These are phyloP conservation scores for Microbotryomycetes sp. DNA, from an alignment of 1,284 basidiomycete species.

Conservation along the genomic window DNA sequence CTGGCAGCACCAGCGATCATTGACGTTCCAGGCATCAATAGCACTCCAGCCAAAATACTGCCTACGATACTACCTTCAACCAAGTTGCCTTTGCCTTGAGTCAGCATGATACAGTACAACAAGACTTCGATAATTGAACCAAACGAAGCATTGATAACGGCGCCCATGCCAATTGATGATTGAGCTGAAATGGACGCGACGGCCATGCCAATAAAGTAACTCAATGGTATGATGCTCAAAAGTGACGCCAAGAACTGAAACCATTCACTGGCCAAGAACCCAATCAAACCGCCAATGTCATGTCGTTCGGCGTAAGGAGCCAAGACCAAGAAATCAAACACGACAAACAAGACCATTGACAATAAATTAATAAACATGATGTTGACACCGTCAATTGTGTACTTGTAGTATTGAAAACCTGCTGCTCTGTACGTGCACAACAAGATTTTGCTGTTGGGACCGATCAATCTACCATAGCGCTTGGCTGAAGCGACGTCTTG, in stretches of 20 bases:
- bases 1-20: conserved; percentile 92
- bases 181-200: conserved; percentile 98
- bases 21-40: conserved; percentile 93
- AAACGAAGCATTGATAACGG: conserved; percentile 98
- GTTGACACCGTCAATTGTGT: conserved; percentile 97
- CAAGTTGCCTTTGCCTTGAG: conserved; percentile 79
- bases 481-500: conserved; percentile 50
- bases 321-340: conserved; percentile 84
- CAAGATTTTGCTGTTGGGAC: conserved; percentile 60
- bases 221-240: conserved; percentile 89
- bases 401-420: conserved; percentile 95
- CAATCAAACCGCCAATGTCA: conserved; percentile 54
- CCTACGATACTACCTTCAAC: conserved; percentile 98
- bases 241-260: conserved; percentile 82
- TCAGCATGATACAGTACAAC: conserved; percentile 83
- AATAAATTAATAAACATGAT: conserved; percentile 96
- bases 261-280: conserved; percentile 67
- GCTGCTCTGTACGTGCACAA: conserved; percentile 91
- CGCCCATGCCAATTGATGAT: conserved; percentile 98
- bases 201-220: conserved; percentile 99
- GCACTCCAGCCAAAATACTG: conserved; percentile 84
- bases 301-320: conserved; percentile 62
- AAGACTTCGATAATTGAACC: conserved; percentile 97
- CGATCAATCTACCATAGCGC: conserved; percentile 49
- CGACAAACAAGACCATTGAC: conserved; percentile 89